Evolutionary conservation across 2,329 filamentous ascomycete genomes (phyloP), one percentile per base, ranked within the genome.

Genomic region (Diaporthe aspalathi): DNA sequence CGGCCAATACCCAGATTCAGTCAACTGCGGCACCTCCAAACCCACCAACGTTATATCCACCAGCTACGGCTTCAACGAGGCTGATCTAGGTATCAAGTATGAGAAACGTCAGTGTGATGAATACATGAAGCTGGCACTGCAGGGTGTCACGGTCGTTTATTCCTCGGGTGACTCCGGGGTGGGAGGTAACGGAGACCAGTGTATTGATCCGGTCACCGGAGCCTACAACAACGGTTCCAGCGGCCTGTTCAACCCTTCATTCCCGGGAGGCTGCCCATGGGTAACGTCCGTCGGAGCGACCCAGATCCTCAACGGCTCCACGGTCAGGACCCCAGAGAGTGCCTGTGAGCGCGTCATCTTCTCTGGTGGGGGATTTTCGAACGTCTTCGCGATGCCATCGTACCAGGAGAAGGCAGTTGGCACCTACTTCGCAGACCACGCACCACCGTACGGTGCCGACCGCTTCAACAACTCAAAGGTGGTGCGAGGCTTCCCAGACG

Each of bases 111-210:
- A 89, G 77, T 89, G 87, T 76, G 79, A 81, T 70, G 86, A 89
- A 80, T 89, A 86, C 77, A 84, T 88, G 83, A 89, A 89, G 80
- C 83, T 89, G 2, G 86, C 84, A 22, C 82, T 88, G 47, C 83
- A 84, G 75, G 87, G 86, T 24, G 81, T 87, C 14, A 84, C 84
- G 1, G 78, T 89, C 20, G 72, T 89, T 43, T 87, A 85, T 74
- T 84, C 85, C 0, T 84, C 82, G 3, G 86, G 86, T n/a, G 86
- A 88, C 76, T 82, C 80, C 53, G 86, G 85, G 60, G 83, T 86
- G 20, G 81, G 81, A 29, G 81, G 83, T 54, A 82, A 83, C 73
- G 74, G 76, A 56, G 76, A 76, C n/a, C 65, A 73, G 38, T 84
- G 83, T 74, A 80, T 83, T 68, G 77, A 80, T 69, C 70, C 77